These are phyloP conservation scores for Salvia splendens DNA, from an alignment of 257 asterid species.

Conservation along the genomic window DNA sequence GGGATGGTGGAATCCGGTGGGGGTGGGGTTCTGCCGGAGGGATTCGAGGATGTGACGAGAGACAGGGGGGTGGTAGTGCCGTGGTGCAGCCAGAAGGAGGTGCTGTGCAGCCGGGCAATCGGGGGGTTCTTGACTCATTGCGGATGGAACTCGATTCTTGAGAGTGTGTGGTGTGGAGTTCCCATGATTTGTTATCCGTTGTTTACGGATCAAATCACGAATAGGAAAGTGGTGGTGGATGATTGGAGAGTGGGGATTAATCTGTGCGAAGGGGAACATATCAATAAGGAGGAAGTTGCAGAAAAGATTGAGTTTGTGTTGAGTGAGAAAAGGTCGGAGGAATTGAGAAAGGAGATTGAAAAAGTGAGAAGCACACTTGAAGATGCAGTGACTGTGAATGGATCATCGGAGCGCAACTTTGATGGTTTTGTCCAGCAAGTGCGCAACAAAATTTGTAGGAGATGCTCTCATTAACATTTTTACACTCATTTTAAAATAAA, in stretches of 20 bases:
- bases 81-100: constrained; percentile 26
- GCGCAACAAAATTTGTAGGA: constrained; percentile 24
- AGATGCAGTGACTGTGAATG: constrained; percentile 44
- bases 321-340: constrained; percentile 14
- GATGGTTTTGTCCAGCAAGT: constrained; percentile 49
- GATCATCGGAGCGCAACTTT: constrained; percentile 58
- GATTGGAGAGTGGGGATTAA: constrained; percentile 31
- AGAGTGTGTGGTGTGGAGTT: constrained; percentile 29
- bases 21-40: constrained; percentile 11
- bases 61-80: constrained; percentile 25
- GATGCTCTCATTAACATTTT: too few species aligned
- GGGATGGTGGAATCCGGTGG: constrained; percentile 7
- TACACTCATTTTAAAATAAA: too few species aligned
- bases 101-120: neutral
- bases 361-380: constrained; percentile 38
- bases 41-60: constrained; percentile 15
- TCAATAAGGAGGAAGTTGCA: constrained; percentile 24
- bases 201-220: constrained; percentile 24
- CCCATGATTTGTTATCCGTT: constrained; percentile 31
- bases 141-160: constrained; percentile 26
- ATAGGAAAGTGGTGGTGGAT: constrained; percentile 30
- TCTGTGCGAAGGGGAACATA: constrained; percentile 21
- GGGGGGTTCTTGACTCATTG: constrained; percentile 30
- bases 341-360: constrained; percentile 38
- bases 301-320: constrained; percentile 24